Percentiles rank a stretch among this genome's conserved stretches.
Conservation (phyloP, 441 rosid species). For the Syzygium malaccense region DNA sequence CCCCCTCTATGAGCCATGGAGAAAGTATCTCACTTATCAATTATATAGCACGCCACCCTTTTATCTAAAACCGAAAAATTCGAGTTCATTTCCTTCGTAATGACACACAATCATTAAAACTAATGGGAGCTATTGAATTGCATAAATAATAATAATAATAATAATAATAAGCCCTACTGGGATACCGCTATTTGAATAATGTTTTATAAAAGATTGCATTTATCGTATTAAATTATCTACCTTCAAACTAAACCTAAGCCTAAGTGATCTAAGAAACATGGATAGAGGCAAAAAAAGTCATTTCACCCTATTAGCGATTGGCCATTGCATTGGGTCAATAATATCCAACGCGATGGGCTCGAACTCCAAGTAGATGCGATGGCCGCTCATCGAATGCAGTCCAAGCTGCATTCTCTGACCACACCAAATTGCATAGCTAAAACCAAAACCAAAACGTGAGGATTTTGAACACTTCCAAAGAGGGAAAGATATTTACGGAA, state of each 20-base stretch:
- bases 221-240: not conserved
- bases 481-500: not conserved
- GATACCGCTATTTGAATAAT: not conserved
- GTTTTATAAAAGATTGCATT: not conserved
- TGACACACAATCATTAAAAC: not conserved
- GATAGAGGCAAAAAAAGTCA: not conserved
- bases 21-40: not conserved
- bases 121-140: not conserved
- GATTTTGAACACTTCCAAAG: not conserved
- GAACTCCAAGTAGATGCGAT: not conserved
- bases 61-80: not conserved
- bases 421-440: not conserved
- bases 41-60: too few species aligned
- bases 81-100: not conserved
- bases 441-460: not conserved
- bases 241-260: not conserved
- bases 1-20: not conserved
- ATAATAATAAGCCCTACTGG: not conserved
- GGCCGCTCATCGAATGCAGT: not conserved
- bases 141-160: not conserved
- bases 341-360: not conserved
- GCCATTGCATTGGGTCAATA: not conserved
- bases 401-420: not conserved
- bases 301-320: not conserved
- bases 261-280: not conserved